Percentiles rank a stretch among this genome's conserved stretches.
Evolutionary conservation across 768 basidiomycete genomes (phyloP).

Genomic region (Lactarius hengduanensis): DNA sequence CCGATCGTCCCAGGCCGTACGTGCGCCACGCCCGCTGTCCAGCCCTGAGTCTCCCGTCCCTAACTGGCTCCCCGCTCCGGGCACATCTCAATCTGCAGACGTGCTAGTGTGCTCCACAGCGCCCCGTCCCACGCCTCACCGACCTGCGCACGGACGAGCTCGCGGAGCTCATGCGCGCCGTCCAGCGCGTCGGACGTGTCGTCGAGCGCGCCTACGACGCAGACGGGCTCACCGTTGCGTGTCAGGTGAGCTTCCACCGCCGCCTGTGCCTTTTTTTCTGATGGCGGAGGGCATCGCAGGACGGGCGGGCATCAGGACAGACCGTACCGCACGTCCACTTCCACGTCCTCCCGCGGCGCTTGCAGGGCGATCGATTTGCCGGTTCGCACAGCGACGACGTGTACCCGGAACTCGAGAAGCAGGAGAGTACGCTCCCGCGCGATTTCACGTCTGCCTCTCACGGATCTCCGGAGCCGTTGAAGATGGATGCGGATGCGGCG

Average conservation of each 20-base stretch:
- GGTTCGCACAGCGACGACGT: conserved; percentile 60
- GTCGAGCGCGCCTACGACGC: conserved; percentile 82
- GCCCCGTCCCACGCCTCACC: conserved; percentile 48
- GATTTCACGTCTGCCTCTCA: conserved; percentile 35
- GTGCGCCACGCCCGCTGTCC: conserved; percentile 35
- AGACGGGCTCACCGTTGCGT: conserved; percentile 82
- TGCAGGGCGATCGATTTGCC: conserved; percentile 64
- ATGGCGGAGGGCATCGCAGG: conserved; percentile 44
- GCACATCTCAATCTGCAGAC: conserved; percentile 38
- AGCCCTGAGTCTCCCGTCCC: neutral
- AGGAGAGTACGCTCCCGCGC: conserved; percentile 51
- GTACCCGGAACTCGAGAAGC: conserved; percentile 73
- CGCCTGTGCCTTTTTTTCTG: conserved; percentile 9
- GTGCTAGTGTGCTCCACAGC: conserved; percentile 53
- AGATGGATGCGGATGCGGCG: conserved; percentile 46
- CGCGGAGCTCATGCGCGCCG: conserved; percentile 72
- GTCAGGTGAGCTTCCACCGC: conserved; percentile 59
- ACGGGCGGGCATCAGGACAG: conserved; percentile 84
- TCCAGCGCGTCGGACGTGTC: conserved; percentile 74
- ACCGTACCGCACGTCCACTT: conserved; percentile 95
- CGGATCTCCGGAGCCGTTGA: conserved; percentile 35
- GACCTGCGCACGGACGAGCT: conserved; percentile 61
- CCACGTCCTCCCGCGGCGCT: conserved; percentile 83
- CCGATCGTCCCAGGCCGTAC: conserved; percentile 92
- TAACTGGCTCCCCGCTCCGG: neutral